Percentiles rank a stretch among this genome's conserved stretches.
Conservation (phyloP, 1,139 yeast species). For the Kodamaea sp. region DNA sequence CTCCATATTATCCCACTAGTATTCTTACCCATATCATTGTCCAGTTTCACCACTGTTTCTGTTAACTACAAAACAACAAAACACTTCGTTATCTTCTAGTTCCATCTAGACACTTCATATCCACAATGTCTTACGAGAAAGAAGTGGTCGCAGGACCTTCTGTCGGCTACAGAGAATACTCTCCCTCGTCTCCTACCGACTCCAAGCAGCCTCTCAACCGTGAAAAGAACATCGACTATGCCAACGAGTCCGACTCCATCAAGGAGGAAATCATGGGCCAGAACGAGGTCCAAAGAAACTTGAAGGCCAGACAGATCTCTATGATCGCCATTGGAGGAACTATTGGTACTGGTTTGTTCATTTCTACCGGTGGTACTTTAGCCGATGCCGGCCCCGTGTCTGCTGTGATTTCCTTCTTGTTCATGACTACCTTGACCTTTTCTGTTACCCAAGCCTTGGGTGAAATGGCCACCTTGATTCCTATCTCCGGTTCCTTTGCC, state of each 20-base stretch:
- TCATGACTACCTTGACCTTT: conserved; percentile 66
- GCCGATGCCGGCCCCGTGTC: conserved; percentile 72
- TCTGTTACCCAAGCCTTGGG: conserved; percentile 70
- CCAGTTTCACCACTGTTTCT: no score
- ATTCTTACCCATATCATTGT: no score
- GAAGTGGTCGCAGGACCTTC: conserved; percentile 7
- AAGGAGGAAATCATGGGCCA: conserved; percentile 7
- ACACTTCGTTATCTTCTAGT: no score
- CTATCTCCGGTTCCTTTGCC: conserved; percentile 65
- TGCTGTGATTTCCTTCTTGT: conserved; percentile 61
- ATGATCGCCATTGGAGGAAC: conserved; percentile 47
- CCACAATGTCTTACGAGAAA: conserved; percentile 9
- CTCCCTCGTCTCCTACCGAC: conserved; percentile 8
- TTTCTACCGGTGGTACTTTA: conserved; percentile 58
- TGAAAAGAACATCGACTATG: conserved; percentile 15
- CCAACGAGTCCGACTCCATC: conserved; percentile 13
- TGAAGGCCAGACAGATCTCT: conserved; percentile 44
- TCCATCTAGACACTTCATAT: no score
- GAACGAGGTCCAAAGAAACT: conserved; percentile 37
- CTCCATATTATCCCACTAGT: no score
- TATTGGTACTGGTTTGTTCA: conserved; percentile 67
- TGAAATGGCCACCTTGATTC: conserved; percentile 75
- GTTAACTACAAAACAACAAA: no score
- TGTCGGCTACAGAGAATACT: conserved; percentile 7
- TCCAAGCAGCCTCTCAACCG: conserved; percentile 12